Evolutionary conservation across 768 basidiomycete species (phyloP), one percentile per base, ranked within the genome.

Genomic region (Brasilioporus rufonigricans): DNA sequence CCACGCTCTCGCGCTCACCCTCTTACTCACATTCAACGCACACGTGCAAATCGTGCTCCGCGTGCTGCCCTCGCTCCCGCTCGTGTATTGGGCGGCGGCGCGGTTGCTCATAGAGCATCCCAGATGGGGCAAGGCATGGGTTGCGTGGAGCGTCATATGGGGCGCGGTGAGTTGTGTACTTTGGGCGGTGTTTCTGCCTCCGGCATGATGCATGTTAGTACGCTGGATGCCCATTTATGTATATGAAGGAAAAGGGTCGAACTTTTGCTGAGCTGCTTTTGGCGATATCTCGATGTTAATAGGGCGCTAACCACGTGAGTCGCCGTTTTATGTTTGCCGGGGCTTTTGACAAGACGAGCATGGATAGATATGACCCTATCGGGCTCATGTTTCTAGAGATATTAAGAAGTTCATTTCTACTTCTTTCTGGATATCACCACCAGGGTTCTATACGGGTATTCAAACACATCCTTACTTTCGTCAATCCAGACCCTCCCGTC

Each of bases 11-110:
- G 62, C 82, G 47, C 72, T 90, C 48, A 77, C 79, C n/a, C 66
- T 76, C 36, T 73, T 88, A 36, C 74, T 97, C 18, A 75, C 93
- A 14, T 83, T 94, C 65, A 80, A 82, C 18, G 89, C 93, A 0
- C 91, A 98, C 63, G 86, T 86, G 2, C 96, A 97, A 68, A 97
- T 98, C 57, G 74, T 85, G 19, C 81, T 98, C 2, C 86, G 95
- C 8, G 76, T 89, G 13, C 83, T 84, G 21, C 80, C 86, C 1
- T 82, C 87, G 4, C 78, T 93, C 70, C 96, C 96, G 1, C 74
- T 88, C 44, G 73, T 83, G 1, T 93, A 92, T 69, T 98, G 96
- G 97, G 86, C 84, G 3, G 84, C 87, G n/a, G 84, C 91, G 4
- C 77, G 81, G 70, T 69, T 93, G 19, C 65, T 88, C 33, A 59